A percentile compares a stretch with the other conserved stretches of the same genome.
These are phyloP conservation scores for Mycena olivaceomarginata DNA, from an alignment of 768 basidiomycete genomes.

Conservation along the genomic window DNA sequence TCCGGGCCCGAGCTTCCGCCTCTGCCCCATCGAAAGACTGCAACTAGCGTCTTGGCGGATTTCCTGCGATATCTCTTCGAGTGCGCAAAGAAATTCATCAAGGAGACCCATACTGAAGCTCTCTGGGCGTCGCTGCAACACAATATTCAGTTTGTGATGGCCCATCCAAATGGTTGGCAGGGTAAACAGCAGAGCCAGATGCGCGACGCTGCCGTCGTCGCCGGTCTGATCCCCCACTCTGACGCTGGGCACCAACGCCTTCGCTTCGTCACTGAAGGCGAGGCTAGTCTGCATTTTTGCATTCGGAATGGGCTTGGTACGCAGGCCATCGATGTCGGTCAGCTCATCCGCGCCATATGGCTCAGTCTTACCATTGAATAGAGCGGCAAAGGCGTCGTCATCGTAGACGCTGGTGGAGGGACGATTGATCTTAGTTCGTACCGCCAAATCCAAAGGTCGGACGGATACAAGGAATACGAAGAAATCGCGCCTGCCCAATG, in stretches of 20 bases:
- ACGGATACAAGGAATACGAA: constrained; percentile 58
- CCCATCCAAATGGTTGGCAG: constrained; percentile 77
- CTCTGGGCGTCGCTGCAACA: constrained; percentile 64
- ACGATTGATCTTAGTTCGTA: constrained; percentile 79
- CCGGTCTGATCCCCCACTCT: constrained; percentile 63
- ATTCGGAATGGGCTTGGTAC: constrained; percentile 61
- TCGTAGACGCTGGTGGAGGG: constrained; percentile 75
- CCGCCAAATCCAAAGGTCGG: constrained; percentile 54
- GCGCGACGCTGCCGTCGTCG: constrained; percentile 66
- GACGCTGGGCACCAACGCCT: constrained; percentile 61
- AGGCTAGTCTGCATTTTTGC: constrained; percentile 73
- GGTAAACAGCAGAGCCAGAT: constrained; percentile 70
- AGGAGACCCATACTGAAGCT: constrained; percentile 58
- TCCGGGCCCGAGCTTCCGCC: constrained; percentile 54
- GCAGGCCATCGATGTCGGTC: constrained; percentile 50
- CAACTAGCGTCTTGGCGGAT: constrained; percentile 66
- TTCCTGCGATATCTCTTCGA: constrained; percentile 65
- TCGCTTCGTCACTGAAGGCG: constrained; percentile 73
- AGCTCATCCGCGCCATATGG: constrained; percentile 8
- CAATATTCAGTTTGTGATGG: constrained; percentile 67
- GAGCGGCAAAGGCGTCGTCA: constrained; percentile 59
- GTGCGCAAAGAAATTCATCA: constrained; percentile 64
- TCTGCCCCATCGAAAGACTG: constrained; percentile 64
- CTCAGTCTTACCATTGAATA: constrained; percentile 41
- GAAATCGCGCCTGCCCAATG: constrained; percentile 71